These are phyloP conservation scores for Williopsis jadinii DNA, from an alignment of 1,139 yeast genomes.

Conservation along the genomic window DNA sequence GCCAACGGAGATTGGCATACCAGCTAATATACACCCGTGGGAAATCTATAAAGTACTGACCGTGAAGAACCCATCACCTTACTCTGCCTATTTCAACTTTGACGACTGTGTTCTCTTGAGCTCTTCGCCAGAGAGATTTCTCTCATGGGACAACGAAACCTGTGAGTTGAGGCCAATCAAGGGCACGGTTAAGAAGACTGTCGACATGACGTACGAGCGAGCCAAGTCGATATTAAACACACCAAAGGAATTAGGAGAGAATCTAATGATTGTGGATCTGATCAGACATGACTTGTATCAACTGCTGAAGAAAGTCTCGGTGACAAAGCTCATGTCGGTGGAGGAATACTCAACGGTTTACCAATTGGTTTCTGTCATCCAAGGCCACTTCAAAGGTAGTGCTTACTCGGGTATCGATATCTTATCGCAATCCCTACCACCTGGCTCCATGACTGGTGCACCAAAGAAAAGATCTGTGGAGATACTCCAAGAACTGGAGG, in stretches of 20 bases:
- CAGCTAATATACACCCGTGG: conserved; percentile 58
- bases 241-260: conserved; percentile 94
- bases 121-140: conserved; percentile 90
- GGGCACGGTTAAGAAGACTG: conserved; percentile 78
- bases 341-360: conserved; percentile 90
- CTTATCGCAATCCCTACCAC: conserved; percentile 75
- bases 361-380: conserved; percentile 86
- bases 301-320: conserved; percentile 59
- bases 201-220: conserved; percentile 40
- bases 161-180: conserved; percentile 92
- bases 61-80: conserved; percentile 83
- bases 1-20: conserved; percentile 52
- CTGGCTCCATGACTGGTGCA: conserved; percentile 99
- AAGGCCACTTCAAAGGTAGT: conserved; percentile 37
- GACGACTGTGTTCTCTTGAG: conserved; percentile 69
- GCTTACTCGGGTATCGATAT: conserved; percentile 68
- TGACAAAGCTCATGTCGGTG: conserved; percentile 77
- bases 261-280: conserved; percentile 92
- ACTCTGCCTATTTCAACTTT: conserved; percentile 73
- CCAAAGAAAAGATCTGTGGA: conserved; percentile 93
- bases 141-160: conserved; percentile 55
- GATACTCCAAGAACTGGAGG: conserved; percentile 51
- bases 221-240: conserved; percentile 68
- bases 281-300: conserved; percentile 87
- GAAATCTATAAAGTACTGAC: conserved; percentile 69